phyloP scores from a whole-genome alignment of 2,329 filamentous ascomycete genomes.

The Ophiosphaerella korrae region DNA sequence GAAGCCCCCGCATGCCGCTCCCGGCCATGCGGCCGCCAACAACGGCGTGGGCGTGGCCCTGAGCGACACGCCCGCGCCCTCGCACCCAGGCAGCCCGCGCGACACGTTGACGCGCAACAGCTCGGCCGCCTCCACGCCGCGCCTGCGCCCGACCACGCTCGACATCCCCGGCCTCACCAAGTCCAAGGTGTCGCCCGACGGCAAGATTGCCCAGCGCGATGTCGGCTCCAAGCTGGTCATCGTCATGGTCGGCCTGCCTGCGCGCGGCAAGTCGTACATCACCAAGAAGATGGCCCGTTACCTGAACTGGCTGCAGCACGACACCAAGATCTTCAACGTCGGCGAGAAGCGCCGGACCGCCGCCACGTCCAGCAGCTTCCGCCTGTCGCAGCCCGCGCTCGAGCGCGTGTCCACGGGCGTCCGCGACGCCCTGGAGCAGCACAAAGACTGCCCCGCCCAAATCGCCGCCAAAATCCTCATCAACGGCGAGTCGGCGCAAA shows the following conservation, averaged over 20 bases:
- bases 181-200: constrained; percentile 93
- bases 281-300: constrained; percentile 98
- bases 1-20: constrained; percentile 32
- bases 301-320: constrained; percentile 95
- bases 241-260: constrained; percentile 96
- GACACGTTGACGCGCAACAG: constrained; percentile 72
- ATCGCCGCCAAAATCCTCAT: constrained; percentile 63
- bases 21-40: constrained; percentile 24
- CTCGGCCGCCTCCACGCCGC: constrained; percentile 77
- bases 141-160: constrained; percentile 88
- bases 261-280: constrained; percentile 96
- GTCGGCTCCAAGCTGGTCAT: constrained; percentile 96
- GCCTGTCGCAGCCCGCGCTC: constrained; percentile 39
- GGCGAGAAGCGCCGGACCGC: constrained; percentile 86
- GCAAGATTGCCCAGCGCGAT: constrained; percentile 89
- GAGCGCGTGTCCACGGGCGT: constrained; percentile 34
- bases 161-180: constrained; percentile 97
- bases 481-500: constrained; percentile 58
- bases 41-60: constrained; percentile 59
- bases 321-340: constrained; percentile 96
- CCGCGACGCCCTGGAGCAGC: constrained; percentile 29
- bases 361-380: constrained; percentile 62
- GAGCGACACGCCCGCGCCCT: constrained; percentile 67
- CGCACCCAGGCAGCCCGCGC: constrained; percentile 65
- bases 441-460: constrained; percentile 37